Evolutionary conservation across 208 protist species (phyloP).

Genomic region (Phytomonas francai): DNA sequence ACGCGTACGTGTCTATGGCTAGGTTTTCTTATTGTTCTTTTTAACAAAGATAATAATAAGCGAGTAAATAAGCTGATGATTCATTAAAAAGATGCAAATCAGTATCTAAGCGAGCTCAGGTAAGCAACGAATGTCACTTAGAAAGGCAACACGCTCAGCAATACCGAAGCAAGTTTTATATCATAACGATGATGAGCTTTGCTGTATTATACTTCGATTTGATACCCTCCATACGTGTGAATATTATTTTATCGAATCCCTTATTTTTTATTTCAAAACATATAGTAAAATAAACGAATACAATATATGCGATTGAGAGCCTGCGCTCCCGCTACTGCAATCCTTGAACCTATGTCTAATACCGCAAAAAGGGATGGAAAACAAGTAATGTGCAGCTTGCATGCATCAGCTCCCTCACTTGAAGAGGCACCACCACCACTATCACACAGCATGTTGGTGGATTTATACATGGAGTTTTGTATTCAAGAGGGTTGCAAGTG

Average conservation of each 20-base stretch:
- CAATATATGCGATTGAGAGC: background rate
- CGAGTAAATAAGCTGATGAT: background rate
- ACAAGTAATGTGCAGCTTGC: background rate
- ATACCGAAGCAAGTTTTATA: background rate
- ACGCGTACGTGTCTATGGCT: background rate
- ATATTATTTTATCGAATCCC: background rate
- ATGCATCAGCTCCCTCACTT: constrained; percentile 1
- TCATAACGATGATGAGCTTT: background rate
- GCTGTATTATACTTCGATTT: background rate
- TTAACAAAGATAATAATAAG: background rate
- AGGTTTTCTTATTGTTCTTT: background rate
- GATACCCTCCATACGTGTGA: background rate
- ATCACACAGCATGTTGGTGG: constrained; percentile 28
- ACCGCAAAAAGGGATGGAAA: background rate
- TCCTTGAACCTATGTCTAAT: background rate
- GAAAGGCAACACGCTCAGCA: background rate
- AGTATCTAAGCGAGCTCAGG: background rate
- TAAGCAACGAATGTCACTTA: background rate
- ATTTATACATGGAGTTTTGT: constrained; percentile 72
- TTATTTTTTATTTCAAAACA: background rate
- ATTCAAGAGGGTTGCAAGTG: constrained; percentile 61
- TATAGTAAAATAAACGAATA: background rate
- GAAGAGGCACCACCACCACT: constrained; percentile 4
- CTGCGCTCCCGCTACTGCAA: background rate
- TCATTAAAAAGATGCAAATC: background rate